phyloP scores from a whole-genome alignment of 805 yeast species.

The Ogataea glucozyma region DNA sequence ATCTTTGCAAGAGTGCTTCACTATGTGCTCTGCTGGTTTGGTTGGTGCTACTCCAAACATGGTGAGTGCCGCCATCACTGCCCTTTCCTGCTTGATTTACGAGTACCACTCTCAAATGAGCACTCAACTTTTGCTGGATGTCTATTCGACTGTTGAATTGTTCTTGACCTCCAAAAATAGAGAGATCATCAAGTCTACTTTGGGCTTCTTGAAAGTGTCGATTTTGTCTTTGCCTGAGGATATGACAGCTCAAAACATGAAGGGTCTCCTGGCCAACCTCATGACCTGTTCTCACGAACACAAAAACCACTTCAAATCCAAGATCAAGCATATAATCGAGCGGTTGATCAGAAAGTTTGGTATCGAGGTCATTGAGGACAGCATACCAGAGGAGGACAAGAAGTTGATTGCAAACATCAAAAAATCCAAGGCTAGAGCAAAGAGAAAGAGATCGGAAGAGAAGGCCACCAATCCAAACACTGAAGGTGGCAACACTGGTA shows the following conservation, averaged over 20 bases:
- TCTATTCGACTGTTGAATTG: conserved; percentile 82
- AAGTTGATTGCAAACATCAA: conserved; percentile 83
- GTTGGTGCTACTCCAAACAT: conserved; percentile 93
- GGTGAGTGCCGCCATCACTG: conserved; percentile 95
- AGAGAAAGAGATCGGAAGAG: conserved; percentile 59
- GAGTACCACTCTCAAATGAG: conserved; percentile 76
- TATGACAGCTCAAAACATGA: conserved; percentile 63
- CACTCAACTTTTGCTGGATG: conserved; percentile 62
- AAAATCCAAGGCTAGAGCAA: conserved; percentile 81
- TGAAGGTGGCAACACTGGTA: conserved; percentile 26
- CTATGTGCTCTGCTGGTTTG: conserved; percentile 93
- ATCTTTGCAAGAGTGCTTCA: conserved; percentile 76
- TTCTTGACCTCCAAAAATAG: conserved; percentile 88
- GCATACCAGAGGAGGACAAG: conserved; percentile 88
- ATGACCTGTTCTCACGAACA: conserved; percentile 95
- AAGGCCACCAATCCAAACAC: conserved; percentile 23
- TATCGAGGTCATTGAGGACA: conserved; percentile 74
- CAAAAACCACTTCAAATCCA: conserved; percentile 90
- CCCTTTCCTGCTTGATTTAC: conserved; percentile 80
- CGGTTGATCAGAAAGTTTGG: conserved; percentile 89
- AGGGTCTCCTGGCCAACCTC: conserved; percentile 65
- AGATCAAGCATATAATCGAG: conserved; percentile 91
- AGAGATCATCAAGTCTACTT: conserved; percentile 91
- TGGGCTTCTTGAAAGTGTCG: conserved; percentile 92
- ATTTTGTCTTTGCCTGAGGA: conserved; percentile 81